Percentiles rank a stretch among this genome's conserved stretches.
phyloP scores from a whole-genome alignment of 345 rosid genomes.

The Lepidium aucheri region DNA sequence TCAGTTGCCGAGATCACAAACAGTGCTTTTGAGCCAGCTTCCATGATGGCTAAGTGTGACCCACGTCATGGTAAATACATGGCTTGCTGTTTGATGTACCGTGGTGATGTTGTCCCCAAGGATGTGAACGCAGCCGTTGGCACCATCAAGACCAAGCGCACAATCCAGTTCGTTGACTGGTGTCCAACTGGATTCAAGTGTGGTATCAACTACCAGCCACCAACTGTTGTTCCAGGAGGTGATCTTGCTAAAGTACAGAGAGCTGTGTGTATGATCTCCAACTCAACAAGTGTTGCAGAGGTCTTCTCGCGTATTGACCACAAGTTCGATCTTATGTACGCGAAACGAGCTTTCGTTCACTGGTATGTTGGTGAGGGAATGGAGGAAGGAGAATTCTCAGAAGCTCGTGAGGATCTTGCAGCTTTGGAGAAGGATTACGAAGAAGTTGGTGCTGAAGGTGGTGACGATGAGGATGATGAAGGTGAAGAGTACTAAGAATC shows the following conservation, averaged over 20 bases:
- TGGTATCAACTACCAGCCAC: constrained; percentile 74
- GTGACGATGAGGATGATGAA: constrained; percentile 60
- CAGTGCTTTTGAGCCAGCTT: constrained; percentile 48
- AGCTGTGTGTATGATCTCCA: constrained; percentile 76
- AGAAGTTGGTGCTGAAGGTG: constrained; percentile 76
- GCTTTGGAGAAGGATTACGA: constrained; percentile 73
- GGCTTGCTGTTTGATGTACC: constrained; percentile 82
- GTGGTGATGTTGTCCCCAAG: constrained; percentile 76
- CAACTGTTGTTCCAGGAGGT: constrained; percentile 77
- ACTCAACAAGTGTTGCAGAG: constrained; percentile 77
- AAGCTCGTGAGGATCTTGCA: constrained; percentile 77
- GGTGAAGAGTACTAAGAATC: constrained; percentile 39
- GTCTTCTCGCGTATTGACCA: constrained; percentile 69
- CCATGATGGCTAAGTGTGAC: constrained; percentile 66
- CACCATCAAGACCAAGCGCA: constrained; percentile 68
- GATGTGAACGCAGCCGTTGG: constrained; percentile 71
- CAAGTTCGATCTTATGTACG: constrained; percentile 73
- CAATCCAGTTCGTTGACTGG: constrained; percentile 75
- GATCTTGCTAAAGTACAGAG: constrained; percentile 77
- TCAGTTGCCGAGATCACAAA: constrained; percentile 60
- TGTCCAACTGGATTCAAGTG: constrained; percentile 82
- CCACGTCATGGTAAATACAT: constrained; percentile 88
- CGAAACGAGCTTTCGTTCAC: constrained; percentile 70
- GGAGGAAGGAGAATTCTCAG: constrained; percentile 81
- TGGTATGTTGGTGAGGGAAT: constrained; percentile 86